These are phyloP conservation scores for Modicella reniformis DNA, from an alignment of 371 early-diverging fungal species.

Conservation along the genomic window DNA sequence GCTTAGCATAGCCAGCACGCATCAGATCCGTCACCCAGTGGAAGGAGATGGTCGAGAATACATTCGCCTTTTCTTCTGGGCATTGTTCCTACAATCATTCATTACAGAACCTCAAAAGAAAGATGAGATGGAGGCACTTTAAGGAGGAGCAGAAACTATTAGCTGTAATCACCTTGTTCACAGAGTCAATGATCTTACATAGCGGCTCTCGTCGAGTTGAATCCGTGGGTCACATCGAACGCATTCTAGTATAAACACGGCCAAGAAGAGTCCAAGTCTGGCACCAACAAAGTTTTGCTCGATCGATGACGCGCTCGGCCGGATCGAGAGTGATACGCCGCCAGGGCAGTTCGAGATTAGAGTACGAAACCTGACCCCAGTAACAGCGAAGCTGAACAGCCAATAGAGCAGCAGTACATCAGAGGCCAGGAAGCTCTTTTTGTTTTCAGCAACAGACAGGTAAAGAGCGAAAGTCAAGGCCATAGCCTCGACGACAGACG, in stretches of 20 bases:
- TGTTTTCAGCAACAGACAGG: constrained; percentile 71
- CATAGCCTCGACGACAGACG: constrained; percentile 21
- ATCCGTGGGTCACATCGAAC: constrained; percentile 38
- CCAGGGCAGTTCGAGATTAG: constrained; percentile 58
- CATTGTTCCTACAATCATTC: constrained; percentile 48
- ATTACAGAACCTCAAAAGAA: too few relatives aligned
- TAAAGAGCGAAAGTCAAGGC: constrained; percentile 47
- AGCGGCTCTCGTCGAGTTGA: constrained; percentile 32
- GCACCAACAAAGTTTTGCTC: constrained; percentile 55
- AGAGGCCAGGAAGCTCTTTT: constrained; percentile 77
- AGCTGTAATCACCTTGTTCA: not conserved
- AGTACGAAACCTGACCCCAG: constrained; percentile 71
- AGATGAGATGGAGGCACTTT: not conserved
- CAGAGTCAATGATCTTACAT: constrained; percentile 9
- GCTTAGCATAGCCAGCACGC: constrained; percentile 80
- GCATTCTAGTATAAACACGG: constrained; percentile 42
- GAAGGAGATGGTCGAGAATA: constrained; percentile 87
- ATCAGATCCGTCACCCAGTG: constrained; percentile 93
- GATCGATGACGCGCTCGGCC: constrained; percentile 42
- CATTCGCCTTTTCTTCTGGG: constrained; percentile 86
- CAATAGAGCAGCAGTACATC: constrained; percentile 81
- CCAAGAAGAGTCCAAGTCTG: constrained; percentile 10
- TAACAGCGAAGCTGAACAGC: constrained; percentile 66
- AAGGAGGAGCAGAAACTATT: too few relatives aligned
- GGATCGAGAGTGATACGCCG: constrained; percentile 53